Conservation (phyloP, 805 yeast species). For the Lipomyces kockii region DNA sequence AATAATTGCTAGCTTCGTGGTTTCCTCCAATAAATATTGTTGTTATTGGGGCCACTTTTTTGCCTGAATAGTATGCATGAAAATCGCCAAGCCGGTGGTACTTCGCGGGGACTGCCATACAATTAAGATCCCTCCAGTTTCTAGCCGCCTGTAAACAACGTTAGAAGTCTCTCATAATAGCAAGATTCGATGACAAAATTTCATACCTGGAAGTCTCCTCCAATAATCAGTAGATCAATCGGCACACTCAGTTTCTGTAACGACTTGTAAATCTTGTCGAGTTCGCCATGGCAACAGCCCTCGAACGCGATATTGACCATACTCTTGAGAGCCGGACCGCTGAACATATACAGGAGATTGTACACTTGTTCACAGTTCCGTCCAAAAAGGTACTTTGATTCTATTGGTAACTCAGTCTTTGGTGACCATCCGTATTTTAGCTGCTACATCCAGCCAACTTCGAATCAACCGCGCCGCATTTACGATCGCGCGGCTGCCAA, state of each 20-base stretch:
- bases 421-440: neutral
- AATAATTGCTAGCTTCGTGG: constrained; percentile 85
- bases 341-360: neutral
- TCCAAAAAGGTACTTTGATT: neutral
- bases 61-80: constrained; percentile 67
- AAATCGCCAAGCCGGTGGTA: constrained; percentile 81
- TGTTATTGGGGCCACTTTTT: constrained; percentile 65
- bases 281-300: constrained; percentile 90
- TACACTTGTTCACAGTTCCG: neutral
- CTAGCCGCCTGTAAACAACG: constrained; percentile 60
- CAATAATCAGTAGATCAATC: constrained; percentile 69
- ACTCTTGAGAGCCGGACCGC: neutral
- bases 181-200: neutral
- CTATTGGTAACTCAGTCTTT: neutral
- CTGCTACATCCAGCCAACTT: neutral
- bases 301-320: constrained; percentile 64
- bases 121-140: constrained; percentile 61
- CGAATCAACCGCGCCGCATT: too few relatives aligned
- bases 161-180: neutral
- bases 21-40: constrained; percentile 93
- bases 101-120: constrained; percentile 79
- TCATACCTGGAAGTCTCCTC: constrained; percentile 73
- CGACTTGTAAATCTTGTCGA: constrained; percentile 59
- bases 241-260: constrained; percentile 39
- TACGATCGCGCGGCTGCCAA: too few relatives aligned